Base-by-base conservation (phyloP, 805 yeast species). In the Wickerhamiella alocasiicola region DNA sequence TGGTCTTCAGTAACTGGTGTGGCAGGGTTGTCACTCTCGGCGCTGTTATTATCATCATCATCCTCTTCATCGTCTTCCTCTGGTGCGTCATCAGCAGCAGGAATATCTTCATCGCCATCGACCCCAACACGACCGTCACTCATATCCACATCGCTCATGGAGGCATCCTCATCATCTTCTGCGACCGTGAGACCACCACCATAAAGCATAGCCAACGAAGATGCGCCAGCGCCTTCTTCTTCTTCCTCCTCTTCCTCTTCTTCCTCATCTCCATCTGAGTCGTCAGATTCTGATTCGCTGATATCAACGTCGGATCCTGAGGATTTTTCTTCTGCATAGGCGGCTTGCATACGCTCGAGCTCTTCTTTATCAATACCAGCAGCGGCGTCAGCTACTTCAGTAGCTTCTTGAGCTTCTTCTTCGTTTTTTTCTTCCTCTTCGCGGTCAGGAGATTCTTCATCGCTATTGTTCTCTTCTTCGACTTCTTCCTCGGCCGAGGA, bases 61-160 rank as follows among this genome's bases (percentile, higher is more conserved):
- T 50, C 55, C 2, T 51, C 55, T 13, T 43, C 48, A 16, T 36
- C 36, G 44, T 39, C 48, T 21, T 32, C 36, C 4, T 9, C 15
- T 15, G 29, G 44, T 19, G 42, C 52, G 18, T 49, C 53, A 6
- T 35, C 46, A 13, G 16, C 41, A 77, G 80, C 53, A 72, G 73
- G 39, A 13, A 23, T 36, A 27, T 29, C 31, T 2, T 4, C 29
- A 11, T 48, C 5, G 49, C 52, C 12, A 39, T 48, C 31, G 56
- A 64, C 9, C 51, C 48, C 51, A 52, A 60, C 62, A 11, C 52
- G 60, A 9, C 54, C 60, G 18, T 57, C 59, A 21, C 51, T 56
- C 15, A 49, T 51, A 21, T 54, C 57, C 13, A 31, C 46, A 9
- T 38, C 48, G 12, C 38, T 29, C 7, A 29, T 25, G 18, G 19